Percentiles rank a stretch among this genome's conserved stretches.
phyloP scores from a whole-genome alignment of 257 asterid genomes.

The Apocynum venetum region DNA sequence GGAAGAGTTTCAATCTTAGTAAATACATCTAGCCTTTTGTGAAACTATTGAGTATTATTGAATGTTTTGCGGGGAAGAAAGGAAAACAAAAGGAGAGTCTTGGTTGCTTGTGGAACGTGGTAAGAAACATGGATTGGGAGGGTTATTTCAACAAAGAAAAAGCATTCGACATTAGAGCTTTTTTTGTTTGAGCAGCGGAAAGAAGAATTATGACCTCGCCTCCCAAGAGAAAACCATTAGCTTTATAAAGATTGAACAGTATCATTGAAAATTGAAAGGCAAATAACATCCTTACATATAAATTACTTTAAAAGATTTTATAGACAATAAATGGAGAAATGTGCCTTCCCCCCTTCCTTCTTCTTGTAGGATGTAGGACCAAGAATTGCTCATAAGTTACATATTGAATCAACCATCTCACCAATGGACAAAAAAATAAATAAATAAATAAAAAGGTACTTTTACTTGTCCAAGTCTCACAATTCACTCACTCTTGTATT shows the following conservation, averaged over 20 bases:
- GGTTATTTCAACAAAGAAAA: conserved; percentile 4
- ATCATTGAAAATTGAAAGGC: background rate
- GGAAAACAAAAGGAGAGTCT: background rate
- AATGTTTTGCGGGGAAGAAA: background rate
- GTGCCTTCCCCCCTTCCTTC: no score
- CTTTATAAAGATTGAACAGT: background rate
- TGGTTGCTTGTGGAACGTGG: conserved; percentile 9
- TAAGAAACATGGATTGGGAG: background rate
- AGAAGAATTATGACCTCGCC: background rate
- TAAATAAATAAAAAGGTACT: no score
- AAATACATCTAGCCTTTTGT: background rate
- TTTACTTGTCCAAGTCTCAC: no score
- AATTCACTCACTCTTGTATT: no score
- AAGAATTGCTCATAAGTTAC: no score
- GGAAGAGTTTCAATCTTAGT: background rate
- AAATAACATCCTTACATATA: no score
- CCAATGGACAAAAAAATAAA: no score
- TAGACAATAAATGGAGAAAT: no score
- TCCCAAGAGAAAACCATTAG: conserved; percentile 4
- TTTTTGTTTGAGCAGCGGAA: background rate
- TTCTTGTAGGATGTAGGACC: no score
- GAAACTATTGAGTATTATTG: background rate
- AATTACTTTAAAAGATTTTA: no score
- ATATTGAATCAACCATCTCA: no score
- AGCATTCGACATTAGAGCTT: background rate